Evolutionary conservation across 306 rosid species (phyloP), one percentile per base, ranked within the genome.

Genomic region (Inga oerstediana): DNA sequence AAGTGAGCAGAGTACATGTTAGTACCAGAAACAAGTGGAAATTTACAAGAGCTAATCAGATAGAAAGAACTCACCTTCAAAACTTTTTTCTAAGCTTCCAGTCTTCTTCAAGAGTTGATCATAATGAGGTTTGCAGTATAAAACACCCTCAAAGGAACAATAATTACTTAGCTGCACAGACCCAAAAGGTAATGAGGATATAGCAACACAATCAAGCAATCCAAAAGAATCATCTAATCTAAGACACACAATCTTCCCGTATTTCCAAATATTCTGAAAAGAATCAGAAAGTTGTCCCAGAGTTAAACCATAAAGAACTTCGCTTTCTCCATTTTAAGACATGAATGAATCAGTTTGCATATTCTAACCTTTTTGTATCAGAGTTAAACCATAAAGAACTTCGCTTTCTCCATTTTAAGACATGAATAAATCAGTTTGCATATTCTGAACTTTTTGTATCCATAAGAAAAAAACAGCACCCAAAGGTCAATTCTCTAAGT

Each of bases 121-220:
- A 81, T 89, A 96, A 90, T 96, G 98, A 86, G 99, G 99, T 88
- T 96, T 96, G 80, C 98, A 96, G 72, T 96, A 96, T 24, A 94
- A 76, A 64, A 93, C 94, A 44, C 99, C 97, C 88, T 96, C 97
- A 69, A 92, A 92, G 52, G 98, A 96, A 76, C 92, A 86, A 87
- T 89, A 96, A 58, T 96, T 94, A 82, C 97, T 86, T 78, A 96
- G 87, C 99, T 96, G 95, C 87, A 89, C 8, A 58, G 51, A 83
- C 76, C 68, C 39, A 75, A 20, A 58, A 58, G 10, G 2, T n/a
- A 69, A 75, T 79, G 13, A 71, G 52, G 68, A 61, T 74, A 65
- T 27, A 3, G 34, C 58, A 59, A 76, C 75, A 51, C 74, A 12
- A 62, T 48, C 17, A 22, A 59, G 27, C 22, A 27, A 62, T 14